These are phyloP conservation scores for Boletus tylopilopsis DNA, from an alignment of 768 basidiomycete genomes.

Conservation along the genomic window DNA sequence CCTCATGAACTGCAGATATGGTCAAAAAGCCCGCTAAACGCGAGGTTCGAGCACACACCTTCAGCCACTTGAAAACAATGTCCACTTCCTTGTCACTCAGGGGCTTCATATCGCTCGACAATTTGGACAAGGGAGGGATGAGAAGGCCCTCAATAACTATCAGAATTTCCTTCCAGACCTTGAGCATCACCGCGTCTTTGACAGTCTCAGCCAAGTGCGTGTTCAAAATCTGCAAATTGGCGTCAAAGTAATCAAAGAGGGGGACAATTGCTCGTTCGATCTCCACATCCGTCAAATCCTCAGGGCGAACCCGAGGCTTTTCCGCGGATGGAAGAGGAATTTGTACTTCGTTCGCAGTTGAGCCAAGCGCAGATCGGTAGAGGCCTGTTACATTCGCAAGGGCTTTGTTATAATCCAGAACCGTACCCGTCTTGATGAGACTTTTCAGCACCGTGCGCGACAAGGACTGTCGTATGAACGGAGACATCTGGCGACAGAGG, in stretches of 20 bases:
- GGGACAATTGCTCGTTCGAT: constrained; percentile 90
- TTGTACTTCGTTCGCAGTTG: constrained; percentile 65
- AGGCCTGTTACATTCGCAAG: constrained; percentile 78
- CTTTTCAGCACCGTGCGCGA: constrained; percentile 74
- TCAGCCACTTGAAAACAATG: constrained; percentile 98
- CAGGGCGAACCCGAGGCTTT: constrained; percentile 73
- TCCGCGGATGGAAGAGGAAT: constrained; percentile 72
- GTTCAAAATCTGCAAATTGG: constrained; percentile 87
- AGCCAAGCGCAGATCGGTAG: constrained; percentile 73
- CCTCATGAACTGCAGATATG: constrained; percentile 65
- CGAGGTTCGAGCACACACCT: constrained; percentile 44
- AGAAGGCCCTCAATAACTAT: constrained; percentile 81
- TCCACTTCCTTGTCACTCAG: constrained; percentile 95
- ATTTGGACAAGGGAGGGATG: constrained; percentile 85
- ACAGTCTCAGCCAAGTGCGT: constrained; percentile 80
- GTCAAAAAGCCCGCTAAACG: background rate
- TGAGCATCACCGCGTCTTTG: constrained; percentile 88
- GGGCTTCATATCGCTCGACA: constrained; percentile 85
- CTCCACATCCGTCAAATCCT: constrained; percentile 87
- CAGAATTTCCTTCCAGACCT: constrained; percentile 96
- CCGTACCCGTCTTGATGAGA: constrained; percentile 60
- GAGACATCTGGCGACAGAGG: constrained; percentile 68
- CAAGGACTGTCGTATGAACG: constrained; percentile 84
- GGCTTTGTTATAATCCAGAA: constrained; percentile 86
- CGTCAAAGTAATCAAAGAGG: constrained; percentile 95